Evolutionary conservation across 2,329 filamentous ascomycete genomes (phyloP), one percentile per base, ranked within the genome.

Genomic region (Xylaria sp.): DNA sequence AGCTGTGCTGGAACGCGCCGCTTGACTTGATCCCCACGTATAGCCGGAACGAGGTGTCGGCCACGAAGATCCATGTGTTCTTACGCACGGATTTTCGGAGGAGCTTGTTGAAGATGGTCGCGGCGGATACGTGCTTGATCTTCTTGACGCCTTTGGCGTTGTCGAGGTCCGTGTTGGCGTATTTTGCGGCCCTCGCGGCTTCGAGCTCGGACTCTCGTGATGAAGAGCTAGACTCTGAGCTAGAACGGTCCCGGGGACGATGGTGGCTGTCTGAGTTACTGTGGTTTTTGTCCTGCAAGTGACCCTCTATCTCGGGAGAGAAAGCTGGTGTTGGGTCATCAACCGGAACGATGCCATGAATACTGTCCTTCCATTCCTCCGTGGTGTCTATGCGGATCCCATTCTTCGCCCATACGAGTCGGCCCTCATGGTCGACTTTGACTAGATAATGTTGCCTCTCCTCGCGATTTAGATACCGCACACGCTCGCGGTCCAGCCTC

Each of bases 41-140:
- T 0, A 97, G 84, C 0, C 92, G 89, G 78, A 94, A 96, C 0
- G 88, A 91, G 0, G 93, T 95, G 79, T 97, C 94, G 27, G 92
- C 91, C 7, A 94, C 94, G 75, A 97, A 98, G 71, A 97, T 97
- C 94, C 94, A 97, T 4, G 92, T 96, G 75, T 95, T 94, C 70
- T 93, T 93, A 79, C 90, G 92, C 47, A 94, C 92, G 0, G 92
- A 90, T 71, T 93, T 91, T 68, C 92, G 88, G 17, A 96, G 84
- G 5, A 97, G 84, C 71, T 92, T 91, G 78, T 96, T 93, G 78
- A 95, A 87, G 3, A 97, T 85, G 0, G 91, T 90, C 0, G 90
- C 88, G 1, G 91, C 88, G 4, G 88, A 92, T 2, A 94, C 83
- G 75, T 93, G 89, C 56, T 86, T 88, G 14, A 85, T 78, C 71